These are phyloP conservation scores for Penicillium sp. DNA, from an alignment of 2,329 filamentous ascomycete species.

Conservation along the genomic window DNA sequence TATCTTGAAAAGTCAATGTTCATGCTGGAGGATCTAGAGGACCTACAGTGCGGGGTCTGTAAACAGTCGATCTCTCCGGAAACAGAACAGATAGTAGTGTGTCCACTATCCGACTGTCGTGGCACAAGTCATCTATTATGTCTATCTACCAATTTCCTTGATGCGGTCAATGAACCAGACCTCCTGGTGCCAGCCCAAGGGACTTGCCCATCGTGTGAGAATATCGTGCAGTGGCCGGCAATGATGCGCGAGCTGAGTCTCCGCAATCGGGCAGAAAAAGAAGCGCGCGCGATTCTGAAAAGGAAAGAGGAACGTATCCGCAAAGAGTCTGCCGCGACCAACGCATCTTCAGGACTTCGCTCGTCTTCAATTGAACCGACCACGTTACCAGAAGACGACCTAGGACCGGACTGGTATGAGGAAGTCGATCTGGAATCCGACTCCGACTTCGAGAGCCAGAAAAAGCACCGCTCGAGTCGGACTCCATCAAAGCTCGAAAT, in stretches of 20 bases:
- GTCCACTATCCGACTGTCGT: constrained; percentile 48
- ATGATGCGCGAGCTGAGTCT: constrained; percentile 81
- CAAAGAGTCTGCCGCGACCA: constrained; percentile 16
- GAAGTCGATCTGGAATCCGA: constrained; percentile 28
- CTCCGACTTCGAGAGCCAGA: constrained; percentile 18
- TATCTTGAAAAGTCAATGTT: constrained; percentile 52
- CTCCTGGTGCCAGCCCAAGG: constrained; percentile 65
- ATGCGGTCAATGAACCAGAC: constrained; percentile 35
- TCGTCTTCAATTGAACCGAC: constrained; percentile 13
- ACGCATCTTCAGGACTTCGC: background rate
- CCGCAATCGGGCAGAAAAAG: constrained; percentile 65
- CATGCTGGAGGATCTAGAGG: constrained; percentile 39
- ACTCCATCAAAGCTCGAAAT: constrained; percentile 32
- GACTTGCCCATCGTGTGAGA: constrained; percentile 66
- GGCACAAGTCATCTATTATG: constrained; percentile 55
- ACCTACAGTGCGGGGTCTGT: constrained; percentile 51
- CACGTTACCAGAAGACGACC: constrained; percentile 22
- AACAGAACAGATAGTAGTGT: constrained; percentile 49
- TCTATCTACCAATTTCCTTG: constrained; percentile 51
- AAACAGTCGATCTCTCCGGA: constrained; percentile 34
- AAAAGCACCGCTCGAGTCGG: constrained; percentile 10
- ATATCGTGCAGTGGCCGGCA: constrained; percentile 63
- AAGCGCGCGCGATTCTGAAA: constrained; percentile 62
- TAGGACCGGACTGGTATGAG: constrained; percentile 37
- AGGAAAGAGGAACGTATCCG: constrained; percentile 48